Percentiles rank a stretch among this genome's conserved stretches.
These are phyloP conservation scores for Zygosaccharomyces bisporus DNA, from an alignment of 805 yeast species.

Conservation along the genomic window DNA sequence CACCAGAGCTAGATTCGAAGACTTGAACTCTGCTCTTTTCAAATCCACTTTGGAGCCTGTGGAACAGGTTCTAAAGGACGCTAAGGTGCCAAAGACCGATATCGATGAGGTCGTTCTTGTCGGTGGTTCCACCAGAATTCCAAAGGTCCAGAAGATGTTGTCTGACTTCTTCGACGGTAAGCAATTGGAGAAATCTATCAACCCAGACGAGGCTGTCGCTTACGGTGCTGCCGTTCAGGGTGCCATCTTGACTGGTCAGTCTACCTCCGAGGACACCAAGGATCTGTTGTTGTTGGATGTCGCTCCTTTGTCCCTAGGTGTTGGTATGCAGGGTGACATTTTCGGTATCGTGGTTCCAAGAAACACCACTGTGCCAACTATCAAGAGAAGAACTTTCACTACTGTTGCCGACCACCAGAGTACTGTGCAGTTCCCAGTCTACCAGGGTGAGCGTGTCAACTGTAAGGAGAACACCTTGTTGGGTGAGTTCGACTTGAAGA, in stretches of 20 bases:
- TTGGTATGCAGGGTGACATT: constrained; percentile 99
- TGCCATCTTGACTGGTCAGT: constrained; percentile 94
- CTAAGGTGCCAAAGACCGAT: constrained; percentile 76
- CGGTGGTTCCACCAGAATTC: constrained; percentile 99
- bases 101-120: constrained; percentile 94
- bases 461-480: constrained; percentile 94
- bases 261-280: constrained; percentile 87
- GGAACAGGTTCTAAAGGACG: constrained; percentile 90
- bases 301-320: constrained; percentile 97
- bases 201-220: constrained; percentile 99
- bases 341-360: constrained; percentile 99
- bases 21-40: constrained; percentile 87
- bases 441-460: constrained; percentile 99
- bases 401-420: constrained; percentile 99
- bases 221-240: constrained; percentile 99
- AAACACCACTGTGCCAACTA: constrained; percentile 99
- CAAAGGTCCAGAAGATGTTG: constrained; percentile 92
- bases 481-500: constrained; percentile 98
- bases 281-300: constrained; percentile 95
- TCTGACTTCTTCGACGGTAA: constrained; percentile 96
- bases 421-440: constrained; percentile 97
- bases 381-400: constrained; percentile 98
- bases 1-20: constrained; percentile 98
- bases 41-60: constrained; percentile 93
- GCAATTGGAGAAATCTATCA: constrained; percentile 92